Base-by-base conservation (phyloP, 768 basidiomycete genomes). In the Boletus pseudopeckii region DNA sequence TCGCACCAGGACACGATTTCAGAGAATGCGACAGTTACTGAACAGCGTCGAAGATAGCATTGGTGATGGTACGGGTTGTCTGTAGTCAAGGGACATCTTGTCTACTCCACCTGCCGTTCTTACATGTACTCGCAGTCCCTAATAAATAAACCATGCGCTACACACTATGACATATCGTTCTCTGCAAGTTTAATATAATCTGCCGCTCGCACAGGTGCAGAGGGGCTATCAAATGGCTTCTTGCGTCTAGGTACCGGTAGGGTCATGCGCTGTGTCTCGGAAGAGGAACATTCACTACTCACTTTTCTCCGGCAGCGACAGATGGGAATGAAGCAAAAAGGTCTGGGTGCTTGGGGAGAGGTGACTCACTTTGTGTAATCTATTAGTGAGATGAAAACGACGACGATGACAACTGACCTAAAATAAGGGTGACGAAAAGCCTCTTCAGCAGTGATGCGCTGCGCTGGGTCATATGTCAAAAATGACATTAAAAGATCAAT, bases 271-370 rank as follows among this genome's bases (percentile, higher is more conserved):
- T 26, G n/a, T 14, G 51, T 26, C 28, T 32, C 18, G n/a, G 11
- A 42, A 52, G 33, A 47, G 13, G 17, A 33, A 30, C 7, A 18
- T n/a, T 42, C 5, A 18, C 17, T 41, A 48, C 84, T 50, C 61
- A 93, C 92, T 87, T 92, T 75, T 99, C 97, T 36, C 97, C 97
- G 17, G 95, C 96, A 22, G 97, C 97, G 24, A 89, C 84, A 36
- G 92, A 95, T 30, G 97, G 97, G 71, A 98, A 99, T 3, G 92
- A 95, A 2, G 90, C 83, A 72, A 99, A 98, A 54, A 98, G 74
- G 65, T 96, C 93, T 15, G 93, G 91, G 68, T 98, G 95, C 67
- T 99, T 98, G 0, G 97, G 97, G 36, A 91, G 73, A 0, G 97
- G 97, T 0, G 92, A 88, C 72, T 98, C 97, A 5, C 93, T 97